Evolutionary conservation across 345 rosid genomes (phyloP).

Genomic region (Noccaea caerulescens): DNA sequence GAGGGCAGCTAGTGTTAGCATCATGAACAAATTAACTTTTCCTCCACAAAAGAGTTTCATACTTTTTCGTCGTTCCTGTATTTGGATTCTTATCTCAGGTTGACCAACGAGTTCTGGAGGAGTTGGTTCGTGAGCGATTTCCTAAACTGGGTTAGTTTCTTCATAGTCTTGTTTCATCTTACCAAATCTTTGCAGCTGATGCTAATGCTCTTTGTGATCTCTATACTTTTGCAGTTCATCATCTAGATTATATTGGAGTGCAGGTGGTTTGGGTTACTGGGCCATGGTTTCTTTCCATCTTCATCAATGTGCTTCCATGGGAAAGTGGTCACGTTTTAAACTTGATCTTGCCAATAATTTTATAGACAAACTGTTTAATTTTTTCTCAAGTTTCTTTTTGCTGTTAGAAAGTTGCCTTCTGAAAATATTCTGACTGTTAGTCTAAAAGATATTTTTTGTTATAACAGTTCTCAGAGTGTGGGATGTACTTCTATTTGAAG

Average conservation of each 20-base stretch:
- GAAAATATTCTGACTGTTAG: neutral
- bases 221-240: conserved; percentile 68
- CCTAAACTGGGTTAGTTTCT: conserved; percentile 83
- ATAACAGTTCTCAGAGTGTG: conserved; percentile 91
- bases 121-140: conserved; percentile 88
- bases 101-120: conserved; percentile 95
- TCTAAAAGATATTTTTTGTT: neutral
- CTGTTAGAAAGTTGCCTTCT: neutral
- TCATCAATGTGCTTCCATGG: conserved; percentile 99
- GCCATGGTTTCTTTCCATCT: conserved; percentile 99
- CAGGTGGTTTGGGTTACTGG: conserved; percentile 96
- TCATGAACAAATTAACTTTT: neutral
- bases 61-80: conserved; percentile 12
- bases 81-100: conserved; percentile 61
- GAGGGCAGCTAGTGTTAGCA: conserved; percentile 17
- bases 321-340: conserved; percentile 97
- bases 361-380: neutral
- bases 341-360: neutral
- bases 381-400: conserved; percentile 8
- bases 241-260: conserved; percentile 96
- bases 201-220: conserved; percentile 35
- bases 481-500: conserved; percentile 98
- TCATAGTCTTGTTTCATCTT: neutral
- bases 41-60: neutral
- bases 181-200: neutral